Base-by-base conservation (phyloP, 441 rosid species). In the Syzygium syzygioides region DNA sequence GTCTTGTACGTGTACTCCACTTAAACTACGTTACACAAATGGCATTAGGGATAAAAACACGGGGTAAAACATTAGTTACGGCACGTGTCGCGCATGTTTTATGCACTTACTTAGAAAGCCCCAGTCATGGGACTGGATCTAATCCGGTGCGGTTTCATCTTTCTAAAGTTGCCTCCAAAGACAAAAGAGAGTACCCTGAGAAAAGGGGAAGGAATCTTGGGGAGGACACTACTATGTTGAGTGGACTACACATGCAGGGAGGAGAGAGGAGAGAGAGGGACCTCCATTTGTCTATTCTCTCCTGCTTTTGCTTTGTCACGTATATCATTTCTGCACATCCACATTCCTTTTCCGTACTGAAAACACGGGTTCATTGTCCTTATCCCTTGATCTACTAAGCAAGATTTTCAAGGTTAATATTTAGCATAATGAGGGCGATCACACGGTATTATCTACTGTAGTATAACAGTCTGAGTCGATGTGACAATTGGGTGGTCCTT, bases 1-100 rank as follows among this genome's bases (percentile, higher is more conserved):
- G 99, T 96, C 86, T 91, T 96, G 99, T 98, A 94, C 94, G 98
- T 86, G 79, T 17, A 84, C 84, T 17, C 85, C 15, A 14, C 26
- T 15, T 32, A 3, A 3, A 23, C 34, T 5, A 17, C 28, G 14
- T 23, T 37, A 11, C 26, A 19, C 28, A 5, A 34, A n/a, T n/a
- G n/a, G 7, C 68, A n/a, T n/a, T 62, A n/a, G 4, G 14, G 34
- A n/a, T 62, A n/a, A 62, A 14, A 62, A n/a, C 13, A 28, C 68
- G n/a, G 9, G 14, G 34, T 62, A n/a, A 50, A 64, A 30, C 41
- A 11, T 30, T 17, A 17, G 41, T 41, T 76, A 37, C 0, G 12
- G 52, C 83, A 76, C 62, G 59, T 14, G 87, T 55, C 62, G 4
- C 62, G 4, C 87, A 6, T 34, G 86, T 55, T 85, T 55, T 37